Percentiles rank a stretch among this genome's conserved stretches.
Evolutionary conservation across 495 filamentous ascomycete genomes (phyloP).

Genomic region (Entonaema liquescens): DNA sequence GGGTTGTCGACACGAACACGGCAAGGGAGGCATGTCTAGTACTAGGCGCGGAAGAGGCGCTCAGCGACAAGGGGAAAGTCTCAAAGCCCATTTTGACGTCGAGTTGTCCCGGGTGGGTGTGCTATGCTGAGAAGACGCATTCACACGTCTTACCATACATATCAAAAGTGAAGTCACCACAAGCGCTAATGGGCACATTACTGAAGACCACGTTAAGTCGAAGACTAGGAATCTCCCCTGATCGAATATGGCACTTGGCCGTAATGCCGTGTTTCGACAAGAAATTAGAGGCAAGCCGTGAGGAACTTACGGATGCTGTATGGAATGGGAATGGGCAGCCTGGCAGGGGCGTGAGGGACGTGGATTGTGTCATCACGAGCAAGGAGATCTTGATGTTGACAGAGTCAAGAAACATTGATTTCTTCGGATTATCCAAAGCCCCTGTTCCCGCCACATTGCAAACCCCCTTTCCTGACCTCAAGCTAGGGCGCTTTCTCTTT

Average conservation of each 20-base stretch:
- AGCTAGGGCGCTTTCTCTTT: constrained; percentile 76
- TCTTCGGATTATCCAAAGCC: constrained; percentile 71
- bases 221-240: constrained; percentile 72
- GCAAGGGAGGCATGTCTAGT: constrained; percentile 80
- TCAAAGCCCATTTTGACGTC: constrained; percentile 83
- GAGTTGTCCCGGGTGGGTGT: constrained; percentile 97
- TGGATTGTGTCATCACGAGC: constrained; percentile 96
- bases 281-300: constrained; percentile 93
- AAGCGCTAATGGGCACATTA: constrained; percentile 88
- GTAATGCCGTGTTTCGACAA: constrained; percentile 99
- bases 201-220: constrained; percentile 84
- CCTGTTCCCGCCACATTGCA: constrained; percentile 49
- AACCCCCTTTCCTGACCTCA: constrained; percentile 71
- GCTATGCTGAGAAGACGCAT: constrained; percentile 97
- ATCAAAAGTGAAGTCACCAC: constrained; percentile 90
- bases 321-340: constrained; percentile 65
- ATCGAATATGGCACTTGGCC: constrained; percentile 90
- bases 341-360: constrained; percentile 75
- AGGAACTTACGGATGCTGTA: constrained; percentile 83
- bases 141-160: constrained; percentile 91
- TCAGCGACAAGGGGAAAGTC: constrained; percentile 42
- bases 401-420: constrained; percentile 75
- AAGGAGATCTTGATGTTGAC: constrained; percentile 91
- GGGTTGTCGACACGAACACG: constrained; percentile 86
- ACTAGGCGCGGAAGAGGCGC: constrained; percentile 81